Evolutionary conservation across 306 rosid species (phyloP).

Genomic region (Malus fusca): DNA sequence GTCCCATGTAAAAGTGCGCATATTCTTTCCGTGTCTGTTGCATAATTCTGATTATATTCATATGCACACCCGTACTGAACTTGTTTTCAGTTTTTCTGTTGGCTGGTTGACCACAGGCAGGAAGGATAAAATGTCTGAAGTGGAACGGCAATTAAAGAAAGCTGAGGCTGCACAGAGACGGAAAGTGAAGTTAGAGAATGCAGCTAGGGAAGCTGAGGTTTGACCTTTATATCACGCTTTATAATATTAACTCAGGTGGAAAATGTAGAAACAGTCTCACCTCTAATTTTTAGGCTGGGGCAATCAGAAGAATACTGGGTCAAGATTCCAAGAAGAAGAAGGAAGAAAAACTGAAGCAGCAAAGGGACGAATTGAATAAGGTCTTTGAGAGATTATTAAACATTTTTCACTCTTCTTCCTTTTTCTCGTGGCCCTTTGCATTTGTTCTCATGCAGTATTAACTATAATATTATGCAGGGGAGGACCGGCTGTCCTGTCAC

Average conservation of each 20-base stretch:
- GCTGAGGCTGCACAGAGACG: constrained; percentile 57
- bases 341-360: constrained; percentile 47
- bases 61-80: neutral
- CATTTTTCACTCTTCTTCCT: neutral
- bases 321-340: constrained; percentile 59
- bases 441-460: neutral
- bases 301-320: constrained; percentile 57
- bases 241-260: neutral
- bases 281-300: constrained; percentile 41
- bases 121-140: constrained; percentile 39
- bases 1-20: constrained; percentile 30
- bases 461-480: constrained; percentile 27
- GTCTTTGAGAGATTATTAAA: constrained; percentile 10
- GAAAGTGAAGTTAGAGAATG: constrained; percentile 43
- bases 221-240: constrained; percentile 9
- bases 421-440: neutral
- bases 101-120: constrained; percentile 28
- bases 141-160: constrained; percentile 50
- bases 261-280: constrained; percentile 2
- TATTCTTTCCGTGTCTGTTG: neutral
- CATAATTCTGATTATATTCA: neutral
- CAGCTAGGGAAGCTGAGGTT: constrained; percentile 59
- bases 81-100: constrained; percentile 9
- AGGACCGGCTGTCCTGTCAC: constrained; percentile 27
- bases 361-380: constrained; percentile 30